Evolutionary conservation across 2,329 filamentous ascomycete genomes (phyloP).

Genomic region (Ambrosiella xylebori): DNA sequence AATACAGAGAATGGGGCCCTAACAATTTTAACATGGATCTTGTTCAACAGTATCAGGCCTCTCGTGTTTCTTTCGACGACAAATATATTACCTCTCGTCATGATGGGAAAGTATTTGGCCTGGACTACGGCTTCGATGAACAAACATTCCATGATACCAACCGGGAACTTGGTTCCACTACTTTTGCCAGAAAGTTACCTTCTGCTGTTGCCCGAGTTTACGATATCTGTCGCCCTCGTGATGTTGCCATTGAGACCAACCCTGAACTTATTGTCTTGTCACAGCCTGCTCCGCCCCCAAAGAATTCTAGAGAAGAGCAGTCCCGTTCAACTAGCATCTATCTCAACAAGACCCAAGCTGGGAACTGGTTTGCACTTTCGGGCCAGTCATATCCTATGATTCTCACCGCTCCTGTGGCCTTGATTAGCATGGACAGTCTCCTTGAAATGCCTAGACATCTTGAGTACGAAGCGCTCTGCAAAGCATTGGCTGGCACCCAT

Average conservation of each 20-base stretch:
- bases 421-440: conserved; percentile 29
- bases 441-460: conserved; percentile 23
- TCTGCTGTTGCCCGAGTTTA: conserved; percentile 77
- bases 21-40: conserved; percentile 86
- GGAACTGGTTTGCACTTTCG: conserved; percentile 88
- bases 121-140: conserved; percentile 48
- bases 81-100: conserved; percentile 78
- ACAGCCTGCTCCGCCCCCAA: conserved; percentile 54
- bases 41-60: conserved; percentile 50
- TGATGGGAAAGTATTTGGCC: conserved; percentile 60
- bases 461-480: conserved; percentile 30
- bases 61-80: conserved; percentile 56
- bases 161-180: conserved; percentile 27
- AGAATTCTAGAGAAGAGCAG: conserved; percentile 31
- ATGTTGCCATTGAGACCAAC: conserved; percentile 43
- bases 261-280: conserved; percentile 70
- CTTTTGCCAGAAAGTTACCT: conserved; percentile 52
- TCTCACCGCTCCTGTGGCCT: conserved; percentile 42
- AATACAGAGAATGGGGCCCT: conserved; percentile 84
- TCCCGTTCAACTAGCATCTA: conserved; percentile 53
- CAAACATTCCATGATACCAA: conserved; percentile 18
- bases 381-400: conserved; percentile 74
- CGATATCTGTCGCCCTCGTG: conserved; percentile 62
- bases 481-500: conserved; percentile 56
- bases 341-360: conserved; percentile 70